Conservation (phyloP, 2,329 filamentous ascomycete species). For the Colletotrichum chlorophyti region DNA sequence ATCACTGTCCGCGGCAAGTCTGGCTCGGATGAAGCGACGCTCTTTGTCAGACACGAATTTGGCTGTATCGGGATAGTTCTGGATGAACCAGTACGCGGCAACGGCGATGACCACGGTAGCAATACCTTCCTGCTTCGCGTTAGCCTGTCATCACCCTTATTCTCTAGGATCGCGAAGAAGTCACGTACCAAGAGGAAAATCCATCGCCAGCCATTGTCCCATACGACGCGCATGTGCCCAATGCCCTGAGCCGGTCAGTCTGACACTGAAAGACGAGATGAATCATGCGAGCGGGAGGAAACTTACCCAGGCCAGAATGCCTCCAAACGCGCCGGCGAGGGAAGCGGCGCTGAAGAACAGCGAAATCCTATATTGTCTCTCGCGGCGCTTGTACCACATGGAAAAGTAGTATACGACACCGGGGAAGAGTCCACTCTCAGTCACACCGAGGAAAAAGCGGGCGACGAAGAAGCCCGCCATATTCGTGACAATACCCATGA, state of each 20-base stretch:
- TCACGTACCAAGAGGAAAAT: constrained; percentile 63
- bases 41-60: constrained; percentile 62
- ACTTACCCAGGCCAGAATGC: constrained; percentile 59
- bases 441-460: constrained; percentile 62
- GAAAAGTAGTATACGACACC: constrained; percentile 58
- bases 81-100: constrained; percentile 64
- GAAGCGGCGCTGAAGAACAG: constrained; percentile 63
- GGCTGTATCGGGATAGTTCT: constrained; percentile 68
- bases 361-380: constrained; percentile 61
- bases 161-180: neutral
- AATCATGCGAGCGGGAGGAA: too few relatives aligned
- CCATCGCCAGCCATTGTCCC: constrained; percentile 61
- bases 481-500: constrained; percentile 57
- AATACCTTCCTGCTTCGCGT: constrained; percentile 55
- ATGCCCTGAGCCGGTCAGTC: constrained; percentile 48
- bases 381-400: constrained; percentile 62
- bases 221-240: constrained; percentile 60
- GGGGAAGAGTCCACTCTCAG: constrained; percentile 59
- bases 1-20: constrained; percentile 73
- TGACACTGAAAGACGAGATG: accelerated
- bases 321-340: constrained; percentile 63
- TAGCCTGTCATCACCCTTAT: constrained; percentile 52
- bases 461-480: constrained; percentile 58
- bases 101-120: constrained; percentile 59
- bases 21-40: constrained; percentile 63